Conservation (phyloP, 192 early-diverging fungal species). For the Backusella macrospora region DNA sequence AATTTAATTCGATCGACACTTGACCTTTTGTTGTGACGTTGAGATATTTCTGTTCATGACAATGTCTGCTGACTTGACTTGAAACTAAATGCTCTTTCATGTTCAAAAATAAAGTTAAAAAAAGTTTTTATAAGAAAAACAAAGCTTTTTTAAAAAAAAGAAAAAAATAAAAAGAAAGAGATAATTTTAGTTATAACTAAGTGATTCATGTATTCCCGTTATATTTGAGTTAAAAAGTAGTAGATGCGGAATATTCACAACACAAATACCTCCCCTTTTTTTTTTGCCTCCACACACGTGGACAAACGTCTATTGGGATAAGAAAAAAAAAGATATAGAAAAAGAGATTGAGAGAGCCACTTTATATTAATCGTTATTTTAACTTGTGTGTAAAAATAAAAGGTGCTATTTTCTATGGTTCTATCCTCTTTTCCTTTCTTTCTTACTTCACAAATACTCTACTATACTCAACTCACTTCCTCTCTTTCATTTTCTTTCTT, state of each 20-base stretch:
- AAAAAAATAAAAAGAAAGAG: neutral
- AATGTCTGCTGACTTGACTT: conserved; percentile 13
- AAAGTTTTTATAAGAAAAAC: neutral
- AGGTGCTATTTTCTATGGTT: conserved; percentile 15
- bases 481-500: neutral
- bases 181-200: neutral
- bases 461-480: neutral
- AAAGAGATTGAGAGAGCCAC: neutral
- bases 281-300: neutral
- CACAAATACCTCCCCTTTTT: neutral
- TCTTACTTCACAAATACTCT: conserved; percentile 11
- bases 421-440: conserved; percentile 8
- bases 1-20: neutral
- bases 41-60: neutral
- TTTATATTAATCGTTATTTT: conserved; percentile 1
- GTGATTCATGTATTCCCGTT: neutral
- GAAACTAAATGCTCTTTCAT: neutral
- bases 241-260: conserved; percentile 1
- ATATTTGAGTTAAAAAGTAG: conserved; percentile 3
- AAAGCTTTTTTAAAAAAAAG: neutral
- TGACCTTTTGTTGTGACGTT: conserved; percentile 10
- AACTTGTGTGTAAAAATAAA: conserved; percentile 16
- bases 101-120: neutral
- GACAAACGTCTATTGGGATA: conserved; percentile 21
- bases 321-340: neutral